Conservation (phyloP, 2,329 filamentous ascomycete species). For the Madurella mycetomatis region DNA sequence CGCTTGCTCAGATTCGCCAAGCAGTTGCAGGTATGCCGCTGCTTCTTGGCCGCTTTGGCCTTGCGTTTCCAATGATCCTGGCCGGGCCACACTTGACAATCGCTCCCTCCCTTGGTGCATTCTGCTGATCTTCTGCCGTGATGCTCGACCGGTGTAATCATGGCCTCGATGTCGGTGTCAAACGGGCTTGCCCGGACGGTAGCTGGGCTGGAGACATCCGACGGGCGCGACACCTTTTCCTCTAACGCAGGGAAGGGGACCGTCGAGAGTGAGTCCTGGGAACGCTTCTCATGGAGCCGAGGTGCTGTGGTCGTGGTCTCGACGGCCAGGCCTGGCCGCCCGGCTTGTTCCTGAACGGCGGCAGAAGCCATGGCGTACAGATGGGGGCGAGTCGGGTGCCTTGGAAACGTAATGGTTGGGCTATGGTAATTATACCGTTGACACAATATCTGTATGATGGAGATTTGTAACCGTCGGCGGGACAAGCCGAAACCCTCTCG, state of each 20-base stretch:
- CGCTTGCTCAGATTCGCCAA: conserved; percentile 51
- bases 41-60: conserved; percentile 52
- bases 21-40: conserved; percentile 47
- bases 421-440: conserved; percentile 20
- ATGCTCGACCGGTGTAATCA: conserved; percentile 38
- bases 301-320: conserved; percentile 20
- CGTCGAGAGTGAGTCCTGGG: conserved; percentile 26
- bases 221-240: conserved; percentile 22
- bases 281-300: conserved; percentile 23
- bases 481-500: background rate
- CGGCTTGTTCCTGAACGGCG: conserved; percentile 8
- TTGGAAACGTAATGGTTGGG: conserved; percentile 4
- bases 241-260: conserved; percentile 22
- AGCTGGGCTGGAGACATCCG: conserved; percentile 41
- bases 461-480: background rate
- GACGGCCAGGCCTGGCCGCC: conserved; percentile 22
- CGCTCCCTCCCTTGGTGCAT: conserved; percentile 37
- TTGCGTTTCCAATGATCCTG: conserved; percentile 57
- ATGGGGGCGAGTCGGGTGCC: background rate
- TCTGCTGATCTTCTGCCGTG: conserved; percentile 33
- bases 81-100: conserved; percentile 57
- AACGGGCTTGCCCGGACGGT: conserved; percentile 48
- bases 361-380: conserved; percentile 21
- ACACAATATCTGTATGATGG: conserved; percentile 1
- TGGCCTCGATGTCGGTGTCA: conserved; percentile 55